Base-by-base conservation (phyloP, 306 rosid species). In the Mimosa bimucronata region DNA sequence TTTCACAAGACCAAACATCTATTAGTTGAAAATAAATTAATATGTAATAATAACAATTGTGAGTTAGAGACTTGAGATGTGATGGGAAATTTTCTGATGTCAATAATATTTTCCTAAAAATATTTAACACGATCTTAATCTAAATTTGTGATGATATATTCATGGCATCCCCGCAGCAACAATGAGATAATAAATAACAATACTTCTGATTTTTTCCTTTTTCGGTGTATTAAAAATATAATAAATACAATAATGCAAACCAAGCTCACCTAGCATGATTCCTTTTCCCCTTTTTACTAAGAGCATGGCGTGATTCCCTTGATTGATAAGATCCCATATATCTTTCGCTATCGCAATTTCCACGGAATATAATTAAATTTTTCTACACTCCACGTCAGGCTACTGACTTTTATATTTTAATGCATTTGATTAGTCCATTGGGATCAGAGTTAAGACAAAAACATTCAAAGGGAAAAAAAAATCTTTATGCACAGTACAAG, bases 351-450 rank as follows among this genome's bases (percentile, higher is more conserved):
- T 66, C 30, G 0, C 21, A 26, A 31, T 29, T 65, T 66, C 62
- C 15, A 10, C 15, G 2, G 21, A 34, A 34, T 60, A 38, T 7
- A 50, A 4, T 58, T 29, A 18, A n/a, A 12, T 38, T 66, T 29
- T 66, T 23, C 23, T 19, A 64, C 60, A 66, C 14, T 53, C 84
- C 75, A 41, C 52, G 4, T 66, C 80, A 74, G 37, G 61, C 13
- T 50, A 60, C 34, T 34, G 2, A 23, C 38, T 34, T 34, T 34
- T 34, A 23, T 9, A 10, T 26, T 21, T 37, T 66, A 31, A 45
- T 34, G 65, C 41, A 45, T 71, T 75, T 58, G 40, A 79, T 71
- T 31, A 21, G 41, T 57, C 21, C 6, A 28, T 75, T 42, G 34
- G 31, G 66, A 11, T 11, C 14, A 26, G 61, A 19, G 11, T 53